phyloP scores from a whole-genome alignment of 2,329 filamentous ascomycete species.

The Dactylellina haptotyla region DNA sequence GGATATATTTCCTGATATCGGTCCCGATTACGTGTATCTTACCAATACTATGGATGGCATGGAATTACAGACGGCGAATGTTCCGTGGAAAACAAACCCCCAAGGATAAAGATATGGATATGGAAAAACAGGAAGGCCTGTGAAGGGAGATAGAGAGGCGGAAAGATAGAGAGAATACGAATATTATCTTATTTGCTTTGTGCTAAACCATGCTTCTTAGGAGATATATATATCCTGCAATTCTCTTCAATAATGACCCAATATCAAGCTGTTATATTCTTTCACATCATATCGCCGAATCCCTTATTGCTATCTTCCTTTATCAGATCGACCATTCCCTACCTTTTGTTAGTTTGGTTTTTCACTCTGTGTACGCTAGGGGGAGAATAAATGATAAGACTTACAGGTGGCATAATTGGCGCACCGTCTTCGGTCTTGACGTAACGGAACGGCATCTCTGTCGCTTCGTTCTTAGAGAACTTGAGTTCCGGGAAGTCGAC shows the following conservation, averaged over 20 bases:
- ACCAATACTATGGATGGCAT: conserved; percentile 12
- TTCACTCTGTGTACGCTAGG: too few species aligned
- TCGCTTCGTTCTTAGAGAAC: conserved; percentile 91
- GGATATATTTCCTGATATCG: conserved; percentile 47
- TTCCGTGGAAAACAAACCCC: not conserved
- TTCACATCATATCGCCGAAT: conserved; percentile 75
- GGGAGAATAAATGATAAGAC: conserved; percentile 57
- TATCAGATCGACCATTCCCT: conserved; percentile 96
- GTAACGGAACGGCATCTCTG: conserved; percentile 98
- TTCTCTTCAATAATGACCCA: not conserved
- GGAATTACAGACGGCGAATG: not conserved
- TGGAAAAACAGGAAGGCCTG: conserved; percentile 4
- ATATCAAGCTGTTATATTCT: not conserved
- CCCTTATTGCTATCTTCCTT: conserved; percentile 92
- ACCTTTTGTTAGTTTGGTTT: not conserved
- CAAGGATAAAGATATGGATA: not conserved
- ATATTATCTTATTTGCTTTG: too few species aligned
- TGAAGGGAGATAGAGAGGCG: too few species aligned
- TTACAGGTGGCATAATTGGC: conserved; percentile 90
- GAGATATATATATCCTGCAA: not conserved
- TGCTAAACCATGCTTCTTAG: too few species aligned
- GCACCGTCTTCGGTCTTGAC: conserved; percentile 76
- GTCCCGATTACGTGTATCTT: conserved; percentile 3
- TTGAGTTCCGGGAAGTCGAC: conserved; percentile 88
- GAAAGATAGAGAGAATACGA: too few species aligned